These are phyloP conservation scores for Acacia pycnantha DNA, from an alignment of 331 rosid species.

Conservation along the genomic window DNA sequence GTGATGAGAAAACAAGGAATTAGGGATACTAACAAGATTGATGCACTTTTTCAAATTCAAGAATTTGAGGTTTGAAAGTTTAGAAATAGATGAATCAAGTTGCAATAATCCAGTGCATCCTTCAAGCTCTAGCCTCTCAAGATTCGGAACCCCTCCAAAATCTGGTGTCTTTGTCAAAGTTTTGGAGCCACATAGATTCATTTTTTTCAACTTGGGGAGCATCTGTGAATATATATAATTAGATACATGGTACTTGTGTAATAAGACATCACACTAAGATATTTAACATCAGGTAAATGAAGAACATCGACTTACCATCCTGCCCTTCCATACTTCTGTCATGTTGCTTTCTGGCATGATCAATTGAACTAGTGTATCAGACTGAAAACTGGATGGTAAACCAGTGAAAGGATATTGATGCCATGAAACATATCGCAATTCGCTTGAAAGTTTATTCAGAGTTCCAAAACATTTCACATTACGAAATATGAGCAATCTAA, in stretches of 20 bases:
- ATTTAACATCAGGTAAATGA: background rate
- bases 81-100: background rate
- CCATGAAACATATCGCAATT: background rate
- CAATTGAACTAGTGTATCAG: background rate
- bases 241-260: background rate
- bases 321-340: background rate
- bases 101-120: background rate
- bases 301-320: background rate
- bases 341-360: background rate
- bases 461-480: background rate
- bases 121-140: background rate
- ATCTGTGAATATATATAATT: background rate
- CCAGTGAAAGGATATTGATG: constrained; percentile 22
- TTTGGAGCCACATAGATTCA: background rate
- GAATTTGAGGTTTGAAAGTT: background rate
- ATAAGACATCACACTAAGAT: background rate
- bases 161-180: background rate
- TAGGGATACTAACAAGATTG: background rate
- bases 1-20: background rate
- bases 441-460: background rate
- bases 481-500: background rate
- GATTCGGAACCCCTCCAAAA: background rate
- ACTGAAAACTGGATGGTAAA: background rate
- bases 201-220: background rate
- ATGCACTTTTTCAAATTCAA: background rate